Percentiles rank a stretch among this genome's conserved stretches.
Conservation (phyloP, 1,284 basidiomycete species). For the Cryptococcus jaspeensis region DNA sequence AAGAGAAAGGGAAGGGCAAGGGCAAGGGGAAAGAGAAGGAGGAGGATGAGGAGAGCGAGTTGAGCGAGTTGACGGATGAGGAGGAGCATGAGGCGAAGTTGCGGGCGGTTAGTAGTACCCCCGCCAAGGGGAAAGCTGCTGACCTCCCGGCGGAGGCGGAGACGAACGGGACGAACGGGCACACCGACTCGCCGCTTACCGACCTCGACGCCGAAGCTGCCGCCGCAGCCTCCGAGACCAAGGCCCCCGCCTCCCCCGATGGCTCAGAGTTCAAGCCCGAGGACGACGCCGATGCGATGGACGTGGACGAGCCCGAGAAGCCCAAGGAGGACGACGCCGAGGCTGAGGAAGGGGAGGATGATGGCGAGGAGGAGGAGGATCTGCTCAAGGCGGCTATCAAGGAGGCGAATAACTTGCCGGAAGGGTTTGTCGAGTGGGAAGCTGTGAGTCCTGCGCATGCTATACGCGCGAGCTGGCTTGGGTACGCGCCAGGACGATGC, state of each 20-base stretch:
- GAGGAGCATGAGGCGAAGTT: slow-evolving; percentile 32
- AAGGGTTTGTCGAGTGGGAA: slow-evolving; percentile 54
- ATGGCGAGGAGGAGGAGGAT: slow-evolving; percentile 30
- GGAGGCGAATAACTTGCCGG: slow-evolving; percentile 39
- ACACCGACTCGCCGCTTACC: neutral
- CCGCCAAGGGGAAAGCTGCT: slow-evolving; percentile 6
- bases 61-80: slow-evolving; percentile 49
- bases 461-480: no score
- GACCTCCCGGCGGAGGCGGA: slow-evolving; percentile 8
- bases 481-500: no score
- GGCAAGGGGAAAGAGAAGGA: slow-evolving; percentile 11
- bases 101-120: slow-evolving; percentile 1
- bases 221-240: neutral
- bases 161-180: slow-evolving; percentile 3
- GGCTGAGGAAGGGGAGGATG: slow-evolving; percentile 11
- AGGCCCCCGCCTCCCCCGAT: neutral
- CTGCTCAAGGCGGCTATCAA: slow-evolving; percentile 38
- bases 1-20: slow-evolving; percentile 12
- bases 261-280: neutral
- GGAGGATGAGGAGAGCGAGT: slow-evolving; percentile 42
- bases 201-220: neutral
- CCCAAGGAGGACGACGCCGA: slow-evolving; percentile 6
- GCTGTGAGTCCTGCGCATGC: slow-evolving; percentile 51
- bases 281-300: slow-evolving; percentile 8
- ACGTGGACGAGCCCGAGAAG: slow-evolving; percentile 9